phyloP scores from a whole-genome alignment of 345 rosid species.

The Bruguiera parviflora region DNA sequence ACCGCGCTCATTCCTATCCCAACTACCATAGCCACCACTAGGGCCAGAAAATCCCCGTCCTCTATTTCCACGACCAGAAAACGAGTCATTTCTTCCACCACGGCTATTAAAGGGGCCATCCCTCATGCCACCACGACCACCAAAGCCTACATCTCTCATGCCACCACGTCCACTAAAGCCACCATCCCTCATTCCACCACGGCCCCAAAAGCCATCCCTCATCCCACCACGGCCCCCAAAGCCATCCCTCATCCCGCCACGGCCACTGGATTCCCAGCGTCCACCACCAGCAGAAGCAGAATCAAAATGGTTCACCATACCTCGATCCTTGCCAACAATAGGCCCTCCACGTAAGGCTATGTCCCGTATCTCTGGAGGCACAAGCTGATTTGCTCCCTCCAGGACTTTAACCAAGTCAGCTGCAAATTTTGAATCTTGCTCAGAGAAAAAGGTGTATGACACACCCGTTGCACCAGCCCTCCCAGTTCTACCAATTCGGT shows the following conservation, averaged over 20 bases:
- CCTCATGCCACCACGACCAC: conserved; percentile 45
- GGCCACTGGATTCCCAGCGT: conserved; percentile 25
- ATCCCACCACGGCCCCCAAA: conserved; percentile 27
- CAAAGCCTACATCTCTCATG: conserved; percentile 31
- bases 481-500: conserved; percentile 97
- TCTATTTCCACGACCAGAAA: conserved; percentile 58
- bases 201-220: conserved; percentile 31
- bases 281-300: conserved; percentile 28
- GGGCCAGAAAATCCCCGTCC: conserved; percentile 71
- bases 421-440: conserved; percentile 85
- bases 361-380: conserved; percentile 79
- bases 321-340: conserved; percentile 62
- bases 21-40: conserved; percentile 36
- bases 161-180: conserved; percentile 36
- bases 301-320: conserved; percentile 68
- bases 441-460: conserved; percentile 86
- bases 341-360: conserved; percentile 80
- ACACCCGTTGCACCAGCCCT: conserved; percentile 98
- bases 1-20: conserved; percentile 57
- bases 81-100: conserved; percentile 49
- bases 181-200: conserved; percentile 74
- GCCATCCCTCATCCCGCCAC: conserved; percentile 26
- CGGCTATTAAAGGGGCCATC: conserved; percentile 49
- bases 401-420: conserved; percentile 80
- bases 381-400: conserved; percentile 90